Conservation (phyloP, 2,329 filamentous ascomycete species). For the Ophiostoma quercus region DNA sequence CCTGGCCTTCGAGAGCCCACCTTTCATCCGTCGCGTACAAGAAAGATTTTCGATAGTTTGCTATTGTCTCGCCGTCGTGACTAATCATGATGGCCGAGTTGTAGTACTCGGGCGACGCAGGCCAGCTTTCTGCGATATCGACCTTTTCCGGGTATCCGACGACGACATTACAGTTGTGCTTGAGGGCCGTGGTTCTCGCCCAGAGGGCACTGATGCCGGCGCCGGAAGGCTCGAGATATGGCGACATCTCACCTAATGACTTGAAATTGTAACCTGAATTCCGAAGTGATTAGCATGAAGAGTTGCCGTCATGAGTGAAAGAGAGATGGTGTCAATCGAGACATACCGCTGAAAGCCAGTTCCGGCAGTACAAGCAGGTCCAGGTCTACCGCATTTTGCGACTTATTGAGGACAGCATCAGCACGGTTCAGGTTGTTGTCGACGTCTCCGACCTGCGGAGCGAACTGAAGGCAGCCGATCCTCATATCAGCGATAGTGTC, state of each 20-base stretch:
- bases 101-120: conserved; percentile 49
- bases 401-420: conserved; percentile 55
- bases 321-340: no score
- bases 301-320: no score
- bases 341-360: conserved; percentile 65
- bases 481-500: no score
- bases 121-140: conserved; percentile 47
- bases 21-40: conserved; percentile 57
- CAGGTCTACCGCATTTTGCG: conserved; percentile 53
- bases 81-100: conserved; percentile 53
- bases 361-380: conserved; percentile 72
- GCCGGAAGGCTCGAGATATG: conserved; percentile 61
- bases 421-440: conserved; percentile 66
- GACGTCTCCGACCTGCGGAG: conserved; percentile 63
- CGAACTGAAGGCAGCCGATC: conserved; percentile 59
- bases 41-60: conserved; percentile 56
- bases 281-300: no score
- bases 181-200: conserved; percentile 62
- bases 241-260: conserved; percentile 60
- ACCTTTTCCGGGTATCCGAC: conserved; percentile 71
- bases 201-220: conserved; percentile 65
- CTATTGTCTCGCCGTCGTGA: conserved; percentile 54
- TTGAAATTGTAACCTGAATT: conserved; percentile 72
- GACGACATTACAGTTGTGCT: conserved; percentile 61
- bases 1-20: conserved; percentile 52